These are phyloP conservation scores for Penicillium soppii DNA, from an alignment of 495 filamentous ascomycete species.

Conservation along the genomic window DNA sequence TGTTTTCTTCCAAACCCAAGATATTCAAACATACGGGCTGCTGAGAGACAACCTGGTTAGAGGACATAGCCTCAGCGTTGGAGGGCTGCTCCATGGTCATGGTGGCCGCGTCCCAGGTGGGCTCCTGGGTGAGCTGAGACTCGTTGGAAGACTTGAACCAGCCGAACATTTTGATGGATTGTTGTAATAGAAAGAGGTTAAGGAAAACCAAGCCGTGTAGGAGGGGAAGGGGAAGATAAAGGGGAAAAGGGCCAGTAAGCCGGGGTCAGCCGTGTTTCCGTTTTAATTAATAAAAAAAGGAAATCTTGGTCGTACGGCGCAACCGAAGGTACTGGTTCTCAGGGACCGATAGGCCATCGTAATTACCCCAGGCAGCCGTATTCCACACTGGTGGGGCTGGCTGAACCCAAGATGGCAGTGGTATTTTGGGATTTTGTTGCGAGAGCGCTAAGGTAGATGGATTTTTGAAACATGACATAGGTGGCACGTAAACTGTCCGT, in stretches of 20 bases:
- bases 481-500: background rate
- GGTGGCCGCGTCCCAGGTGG: conserved; percentile 2
- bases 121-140: conserved; percentile 1
- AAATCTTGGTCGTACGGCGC: no score
- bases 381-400: background rate
- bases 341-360: background rate
- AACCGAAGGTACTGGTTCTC: no score
- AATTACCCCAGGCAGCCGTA: background rate
- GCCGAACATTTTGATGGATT: conserved; percentile 1
- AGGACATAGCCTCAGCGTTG: conserved; percentile 1
- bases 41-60: conserved; percentile 1
- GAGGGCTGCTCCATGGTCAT: conserved; percentile 5
- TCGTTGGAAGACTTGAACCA: conserved; percentile 9
- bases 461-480: background rate
- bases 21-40: conserved; percentile 1
- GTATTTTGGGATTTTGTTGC: no score
- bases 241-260: background rate
- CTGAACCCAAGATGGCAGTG: background rate
- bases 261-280: background rate
- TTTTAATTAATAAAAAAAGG: background rate
- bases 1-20: background rate
- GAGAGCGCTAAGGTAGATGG: no score
- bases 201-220: background rate
- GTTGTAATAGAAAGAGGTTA: background rate
- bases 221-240: background rate